Conservation (phyloP, 2,329 filamentous ascomycete genomes). For the Fusarium albosuccineum region DNA sequence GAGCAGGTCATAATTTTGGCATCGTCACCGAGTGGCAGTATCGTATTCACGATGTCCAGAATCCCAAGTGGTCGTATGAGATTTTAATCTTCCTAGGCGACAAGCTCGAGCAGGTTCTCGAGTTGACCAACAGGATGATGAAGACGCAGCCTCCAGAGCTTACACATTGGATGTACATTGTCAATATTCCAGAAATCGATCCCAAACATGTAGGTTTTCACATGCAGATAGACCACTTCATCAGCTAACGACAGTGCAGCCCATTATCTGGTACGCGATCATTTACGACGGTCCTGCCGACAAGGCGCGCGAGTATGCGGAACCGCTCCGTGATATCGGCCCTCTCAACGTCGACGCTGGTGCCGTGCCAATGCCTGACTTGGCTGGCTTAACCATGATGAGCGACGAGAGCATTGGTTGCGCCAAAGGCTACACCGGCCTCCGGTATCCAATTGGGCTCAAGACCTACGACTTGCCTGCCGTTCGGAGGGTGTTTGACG, state of each 20-base stretch:
- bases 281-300: slow-evolving; percentile 55
- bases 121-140: slow-evolving; percentile 31
- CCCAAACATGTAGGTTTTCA: background rate
- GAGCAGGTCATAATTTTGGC: slow-evolving; percentile 52
- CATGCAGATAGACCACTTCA: rapidly evolving
- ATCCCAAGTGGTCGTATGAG: slow-evolving; percentile 54
- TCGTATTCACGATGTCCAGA: slow-evolving; percentile 60
- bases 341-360: slow-evolving; percentile 49
- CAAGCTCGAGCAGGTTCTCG: slow-evolving; percentile 34
- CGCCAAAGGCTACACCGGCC: slow-evolving; percentile 56
- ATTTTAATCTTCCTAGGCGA: slow-evolving; percentile 53
- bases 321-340: slow-evolving; percentile 56
- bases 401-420: slow-evolving; percentile 52
- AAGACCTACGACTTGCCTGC: slow-evolving; percentile 50
- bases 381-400: slow-evolving; percentile 58
- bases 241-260: slow-evolving; percentile 36
- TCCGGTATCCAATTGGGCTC: slow-evolving; percentile 59
- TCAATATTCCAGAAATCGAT: slow-evolving; percentile 35
- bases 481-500: slow-evolving; percentile 45
- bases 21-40: slow-evolving; percentile 55
- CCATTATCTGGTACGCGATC: slow-evolving; percentile 56
- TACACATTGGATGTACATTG: slow-evolving; percentile 33
- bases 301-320: slow-evolving; percentile 54
- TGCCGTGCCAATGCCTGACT: slow-evolving; percentile 56
- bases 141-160: slow-evolving; percentile 30